These are phyloP conservation scores for Melocanna baccifera DNA, from an alignment of 176 grass and related monocot species.

Conservation along the genomic window DNA sequence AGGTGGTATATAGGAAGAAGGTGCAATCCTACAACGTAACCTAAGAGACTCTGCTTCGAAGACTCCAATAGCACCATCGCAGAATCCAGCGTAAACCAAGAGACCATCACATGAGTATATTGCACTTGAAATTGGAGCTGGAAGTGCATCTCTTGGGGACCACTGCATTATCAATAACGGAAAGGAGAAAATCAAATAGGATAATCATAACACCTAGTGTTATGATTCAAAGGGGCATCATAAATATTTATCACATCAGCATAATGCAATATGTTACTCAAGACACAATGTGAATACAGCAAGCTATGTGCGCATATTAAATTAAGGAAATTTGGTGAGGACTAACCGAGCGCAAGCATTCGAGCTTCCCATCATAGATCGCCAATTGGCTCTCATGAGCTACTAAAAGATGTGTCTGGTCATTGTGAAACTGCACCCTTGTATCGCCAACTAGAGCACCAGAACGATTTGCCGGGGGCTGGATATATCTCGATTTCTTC, in stretches of 20 bases:
- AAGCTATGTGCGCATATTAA: background rate
- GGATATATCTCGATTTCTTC: conserved; percentile 89
- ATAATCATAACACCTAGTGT: background rate
- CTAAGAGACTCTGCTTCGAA: conserved; percentile 86
- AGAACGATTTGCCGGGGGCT: conserved; percentile 56
- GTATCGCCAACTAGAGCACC: conserved; percentile 81
- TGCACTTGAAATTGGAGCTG: conserved; percentile 86
- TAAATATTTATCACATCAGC: background rate
- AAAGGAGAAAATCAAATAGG: conserved; percentile 17
- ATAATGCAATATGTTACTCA: background rate
- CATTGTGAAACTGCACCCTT: conserved; percentile 97
- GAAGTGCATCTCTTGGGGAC: conserved; percentile 73
- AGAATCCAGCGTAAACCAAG: conserved; percentile 74
- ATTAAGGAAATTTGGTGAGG: background rate
- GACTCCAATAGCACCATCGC: conserved; percentile 91
- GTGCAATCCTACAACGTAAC: conserved; percentile 79
- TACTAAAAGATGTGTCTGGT: conserved; percentile 87
- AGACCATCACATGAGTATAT: conserved; percentile 96
- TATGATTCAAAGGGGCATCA: background rate
- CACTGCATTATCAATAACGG: conserved; percentile 50
- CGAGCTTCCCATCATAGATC: conserved; percentile 89
- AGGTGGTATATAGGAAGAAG: conserved; percentile 74
- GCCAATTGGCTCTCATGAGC: conserved; percentile 91
- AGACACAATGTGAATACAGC: background rate
- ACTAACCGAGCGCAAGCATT: conserved; percentile 78